phyloP scores from a whole-genome alignment of 768 basidiomycete species.

The Neoboletus brunneissimus region DNA sequence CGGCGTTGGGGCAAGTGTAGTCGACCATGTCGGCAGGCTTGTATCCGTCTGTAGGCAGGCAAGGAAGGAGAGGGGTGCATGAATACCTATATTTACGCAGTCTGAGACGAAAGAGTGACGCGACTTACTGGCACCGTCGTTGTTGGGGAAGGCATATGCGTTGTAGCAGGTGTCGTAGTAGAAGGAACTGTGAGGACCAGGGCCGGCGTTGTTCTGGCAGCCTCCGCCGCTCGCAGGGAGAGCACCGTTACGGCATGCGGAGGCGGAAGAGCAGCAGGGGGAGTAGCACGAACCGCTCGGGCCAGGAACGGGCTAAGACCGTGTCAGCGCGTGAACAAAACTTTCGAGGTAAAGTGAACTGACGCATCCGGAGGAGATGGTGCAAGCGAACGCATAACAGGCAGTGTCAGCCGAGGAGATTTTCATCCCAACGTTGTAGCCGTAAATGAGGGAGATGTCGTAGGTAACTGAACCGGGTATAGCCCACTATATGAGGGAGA shows the following conservation, averaged over 20 bases:
- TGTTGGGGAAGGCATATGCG: constrained; percentile 34
- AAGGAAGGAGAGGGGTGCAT: neutral
- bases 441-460: constrained; percentile 35
- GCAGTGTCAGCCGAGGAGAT: constrained; percentile 26
- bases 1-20: constrained; percentile 28
- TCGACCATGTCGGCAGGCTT: constrained; percentile 29
- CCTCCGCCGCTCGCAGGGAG: constrained; percentile 28
- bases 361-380: constrained; percentile 31
- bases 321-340: neutral
- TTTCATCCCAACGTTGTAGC: constrained; percentile 35
- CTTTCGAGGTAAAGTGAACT: constrained; percentile 1
- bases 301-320: constrained; percentile 28
- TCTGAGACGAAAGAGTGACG: neutral
- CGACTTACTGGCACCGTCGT: constrained; percentile 28
- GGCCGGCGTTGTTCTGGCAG: constrained; percentile 28
- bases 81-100: neutral
- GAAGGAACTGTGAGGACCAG: constrained; percentile 31
- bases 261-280: constrained; percentile 28
- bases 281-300: constrained; percentile 28
- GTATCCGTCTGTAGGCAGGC: constrained; percentile 18
- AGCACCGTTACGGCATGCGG: constrained; percentile 28
- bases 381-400: constrained; percentile 32
- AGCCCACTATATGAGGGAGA: constrained; percentile 13
- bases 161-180: constrained; percentile 29
- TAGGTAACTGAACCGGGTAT: constrained; percentile 30